Percentiles rank a stretch among this genome's conserved stretches.
Conservation (phyloP, 2,329 filamentous ascomycete genomes). For the Dothideomycetes sp. region DNA sequence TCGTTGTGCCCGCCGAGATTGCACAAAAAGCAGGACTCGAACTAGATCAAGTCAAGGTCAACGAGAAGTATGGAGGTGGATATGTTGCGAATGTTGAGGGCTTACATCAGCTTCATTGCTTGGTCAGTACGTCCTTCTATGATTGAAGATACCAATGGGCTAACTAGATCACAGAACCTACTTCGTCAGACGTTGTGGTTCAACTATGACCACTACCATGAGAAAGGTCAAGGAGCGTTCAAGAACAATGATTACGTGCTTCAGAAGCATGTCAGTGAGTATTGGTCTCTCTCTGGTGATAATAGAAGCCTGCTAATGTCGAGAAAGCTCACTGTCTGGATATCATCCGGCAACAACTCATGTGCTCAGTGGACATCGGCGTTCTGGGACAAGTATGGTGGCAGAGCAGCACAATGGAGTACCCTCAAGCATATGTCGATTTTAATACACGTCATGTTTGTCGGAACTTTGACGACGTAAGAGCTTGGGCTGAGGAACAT, state of each 20-base stretch:
- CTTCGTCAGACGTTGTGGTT: slow-evolving; percentile 50
- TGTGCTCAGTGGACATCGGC: slow-evolving; percentile 53
- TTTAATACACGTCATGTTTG: slow-evolving; percentile 54
- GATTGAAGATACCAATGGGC: too few species aligned
- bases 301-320: not conserved
- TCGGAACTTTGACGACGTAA: slow-evolving; percentile 47
- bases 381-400: slow-evolving; percentile 55
- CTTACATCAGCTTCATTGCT: too few species aligned
- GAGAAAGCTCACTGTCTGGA: slow-evolving; percentile 51
- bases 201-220: slow-evolving; percentile 51
- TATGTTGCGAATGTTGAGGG: too few species aligned
- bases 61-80: too few species aligned
- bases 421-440: slow-evolving; percentile 46
- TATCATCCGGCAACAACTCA: slow-evolving; percentile 52
- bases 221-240: slow-evolving; percentile 44
- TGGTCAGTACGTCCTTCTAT: too few species aligned
- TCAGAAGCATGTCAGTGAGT: slow-evolving; percentile 49
- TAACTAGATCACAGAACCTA: slow-evolving; percentile 43
- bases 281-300: not conserved
- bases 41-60: too few species aligned
- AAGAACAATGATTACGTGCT: slow-evolving; percentile 47
- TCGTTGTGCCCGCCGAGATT: too few species aligned
- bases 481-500: slow-evolving; percentile 45
- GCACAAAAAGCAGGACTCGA: too few species aligned
- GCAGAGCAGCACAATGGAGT: slow-evolving; percentile 27